Evolutionary conservation across 352 stramenopile species (phyloP).

Genomic region (Elongisporangium anandrum): DNA sequence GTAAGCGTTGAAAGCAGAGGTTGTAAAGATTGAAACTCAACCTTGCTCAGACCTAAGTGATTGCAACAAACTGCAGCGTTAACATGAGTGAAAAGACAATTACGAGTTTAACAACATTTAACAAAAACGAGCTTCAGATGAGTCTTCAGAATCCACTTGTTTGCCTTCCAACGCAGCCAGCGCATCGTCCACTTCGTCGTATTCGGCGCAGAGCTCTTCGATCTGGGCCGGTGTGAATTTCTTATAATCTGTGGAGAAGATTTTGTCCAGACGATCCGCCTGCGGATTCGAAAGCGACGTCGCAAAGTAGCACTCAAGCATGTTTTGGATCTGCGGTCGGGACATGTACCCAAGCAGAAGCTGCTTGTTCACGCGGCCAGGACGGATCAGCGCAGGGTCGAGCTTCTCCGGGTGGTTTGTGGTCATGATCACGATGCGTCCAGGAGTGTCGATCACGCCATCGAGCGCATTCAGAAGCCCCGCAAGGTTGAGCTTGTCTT

Average conservation of each 20-base stretch:
- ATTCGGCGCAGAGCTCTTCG: constrained; percentile 40
- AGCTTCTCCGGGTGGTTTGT: constrained; percentile 93
- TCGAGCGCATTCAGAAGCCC: constrained; percentile 90
- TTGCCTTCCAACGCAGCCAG: not conserved
- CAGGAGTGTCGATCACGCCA: constrained; percentile 86
- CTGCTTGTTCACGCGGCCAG: constrained; percentile 89
- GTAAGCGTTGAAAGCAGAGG: too few relatives aligned
- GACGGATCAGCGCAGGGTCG: constrained; percentile 88
- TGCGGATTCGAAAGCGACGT: constrained; percentile 23
- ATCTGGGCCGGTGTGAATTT: constrained; percentile 31
- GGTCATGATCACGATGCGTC: constrained; percentile 91
- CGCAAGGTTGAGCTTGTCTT: constrained; percentile 74
- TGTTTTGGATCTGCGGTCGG: constrained; percentile 31
- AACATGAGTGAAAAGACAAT: too few relatives aligned
- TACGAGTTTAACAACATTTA: too few relatives aligned
- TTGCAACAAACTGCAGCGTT: too few relatives aligned
- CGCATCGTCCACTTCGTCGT: constrained; percentile 13
- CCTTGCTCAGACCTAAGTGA: too few relatives aligned
- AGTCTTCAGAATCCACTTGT: not conserved
- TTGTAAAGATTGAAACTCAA: too few relatives aligned
- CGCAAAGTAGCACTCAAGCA: constrained; percentile 72
- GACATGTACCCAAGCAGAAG: constrained; percentile 66
- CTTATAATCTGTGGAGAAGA: constrained; percentile 5
- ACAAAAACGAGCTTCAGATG: too few relatives aligned
- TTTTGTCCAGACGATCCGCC: constrained; percentile 7